Base-by-base conservation (phyloP, 306 rosid species). In the Urtica urens region DNA sequence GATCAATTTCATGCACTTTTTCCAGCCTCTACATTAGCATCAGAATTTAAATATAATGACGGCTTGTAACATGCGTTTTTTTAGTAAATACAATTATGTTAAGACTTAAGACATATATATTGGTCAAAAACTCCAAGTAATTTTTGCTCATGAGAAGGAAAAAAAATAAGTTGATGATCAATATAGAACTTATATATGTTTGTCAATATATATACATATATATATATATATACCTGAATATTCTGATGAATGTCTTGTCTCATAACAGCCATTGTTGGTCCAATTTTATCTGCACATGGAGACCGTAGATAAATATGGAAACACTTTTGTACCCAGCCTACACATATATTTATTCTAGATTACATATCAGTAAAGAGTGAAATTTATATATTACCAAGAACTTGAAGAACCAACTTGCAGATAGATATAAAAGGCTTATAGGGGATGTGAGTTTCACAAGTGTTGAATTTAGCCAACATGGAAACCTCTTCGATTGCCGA, bases 201-300 rank as follows among this genome's bases (percentile, higher is more conserved):
- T 38, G 12, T 8, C 3, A 3, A 14, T 8, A 38, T 3, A 8
- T 8, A 11, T 38, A 20, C 2, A 34, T 6, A 4, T 23, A 26
- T 13, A 17, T 6, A 6, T 30, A 35, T 14, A 31, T n/a, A 9
- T 41, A 81, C 93, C 87, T 68, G 70, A 48, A 82, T 76, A 68
- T 82, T 82, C 53, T 78, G 83, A 57, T 63, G 26, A 46, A 82
- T 53, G 63, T 82, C 93, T 43, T 82, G 71, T 58, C 81, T 76
- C 58, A 82, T 35, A 71, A 82, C 87, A 57, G 71, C 67, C 93
- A 82, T 82, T 3, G 87, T 65, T 46, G 87, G 87, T 0, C 93
- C 87, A 31, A 82, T 76, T 70, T 75, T 76, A 76, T 82, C 93
- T 82, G 77, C 75, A 69, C 49, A 61, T 28, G 30, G 54, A 15